phyloP scores from a whole-genome alignment of 495 filamentous ascomycete species.

The Xylaria nigripes region DNA sequence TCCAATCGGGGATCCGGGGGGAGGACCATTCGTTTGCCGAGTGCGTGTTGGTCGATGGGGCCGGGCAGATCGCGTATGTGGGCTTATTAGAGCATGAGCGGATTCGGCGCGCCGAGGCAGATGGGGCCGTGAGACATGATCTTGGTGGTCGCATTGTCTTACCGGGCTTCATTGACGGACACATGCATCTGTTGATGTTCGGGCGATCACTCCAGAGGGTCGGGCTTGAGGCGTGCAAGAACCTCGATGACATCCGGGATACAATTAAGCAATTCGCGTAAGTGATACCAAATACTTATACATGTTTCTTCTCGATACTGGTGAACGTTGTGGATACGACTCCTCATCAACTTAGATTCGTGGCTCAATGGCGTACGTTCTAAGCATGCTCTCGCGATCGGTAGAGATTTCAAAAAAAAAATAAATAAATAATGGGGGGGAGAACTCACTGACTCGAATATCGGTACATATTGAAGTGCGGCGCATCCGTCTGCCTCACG shows the following conservation, averaged over 20 bases:
- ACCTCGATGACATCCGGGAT: conserved; percentile 45
- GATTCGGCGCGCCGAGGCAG: conserved; percentile 23
- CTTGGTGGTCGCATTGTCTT: conserved; percentile 43
- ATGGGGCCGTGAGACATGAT: conserved; percentile 32
- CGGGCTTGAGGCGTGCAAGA: conserved; percentile 45
- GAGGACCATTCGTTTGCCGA: conserved; percentile 19
- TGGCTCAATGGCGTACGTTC: not conserved
- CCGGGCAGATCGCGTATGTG: conserved; percentile 31
- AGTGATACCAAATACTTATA: not conserved
- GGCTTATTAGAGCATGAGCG: conserved; percentile 32
- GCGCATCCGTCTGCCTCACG: conserved; percentile 41
- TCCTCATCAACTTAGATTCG: not conserved
- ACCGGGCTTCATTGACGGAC: conserved; percentile 58
- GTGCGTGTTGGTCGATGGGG: conserved; percentile 26
- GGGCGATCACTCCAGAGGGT: conserved; percentile 52
- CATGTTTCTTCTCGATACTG: not conserved
- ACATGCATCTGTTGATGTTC: conserved; percentile 55
- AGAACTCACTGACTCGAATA: not conserved
- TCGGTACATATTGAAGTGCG: conserved; percentile 5
- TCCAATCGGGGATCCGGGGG: conserved; percentile 21
- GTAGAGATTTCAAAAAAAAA: not conserved
- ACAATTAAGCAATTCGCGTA: conserved; percentile 43
- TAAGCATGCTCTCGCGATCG: not conserved
- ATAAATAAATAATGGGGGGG: not conserved
- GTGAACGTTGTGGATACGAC: not conserved